Evolutionary conservation across 1,284 basidiomycete genomes (phyloP).

Genomic region (Puccinia triticina): DNA sequence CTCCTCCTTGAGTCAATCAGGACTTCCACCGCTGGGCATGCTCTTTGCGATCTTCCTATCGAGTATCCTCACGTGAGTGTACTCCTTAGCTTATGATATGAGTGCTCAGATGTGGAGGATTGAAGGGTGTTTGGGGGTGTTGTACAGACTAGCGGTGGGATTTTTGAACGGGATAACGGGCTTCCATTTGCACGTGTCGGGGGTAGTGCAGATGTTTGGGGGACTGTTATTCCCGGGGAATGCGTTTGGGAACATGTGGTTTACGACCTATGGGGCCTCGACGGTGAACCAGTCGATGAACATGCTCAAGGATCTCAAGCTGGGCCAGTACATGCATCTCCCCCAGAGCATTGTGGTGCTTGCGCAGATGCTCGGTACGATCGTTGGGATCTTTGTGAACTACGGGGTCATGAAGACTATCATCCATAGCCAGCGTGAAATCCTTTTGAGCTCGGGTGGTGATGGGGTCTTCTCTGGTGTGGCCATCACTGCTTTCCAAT

Average conservation of each 20-base stretch:
- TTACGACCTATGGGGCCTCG: slow-evolving; percentile 43
- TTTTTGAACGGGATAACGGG: slow-evolving; percentile 45
- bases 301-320: slow-evolving; percentile 50
- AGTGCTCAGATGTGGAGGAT: background rate
- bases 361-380: slow-evolving; percentile 39
- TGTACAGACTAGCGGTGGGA: slow-evolving; percentile 33
- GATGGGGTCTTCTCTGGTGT: slow-evolving; percentile 51
- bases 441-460: slow-evolving; percentile 31
- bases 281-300: slow-evolving; percentile 46
- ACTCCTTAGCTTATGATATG: background rate
- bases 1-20: slow-evolving; percentile 29
- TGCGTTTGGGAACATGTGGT: slow-evolving; percentile 50
- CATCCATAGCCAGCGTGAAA: slow-evolving; percentile 42
- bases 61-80: slow-evolving; percentile 41
- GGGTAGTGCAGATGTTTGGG: slow-evolving; percentile 50
- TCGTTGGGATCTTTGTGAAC: slow-evolving; percentile 41
- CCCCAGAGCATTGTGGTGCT: slow-evolving; percentile 22
- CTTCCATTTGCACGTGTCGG: slow-evolving; percentile 38
- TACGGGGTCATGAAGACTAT: slow-evolving; percentile 49
- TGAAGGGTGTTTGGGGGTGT: background rate
- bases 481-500: slow-evolving; percentile 23
- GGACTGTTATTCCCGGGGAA: slow-evolving; percentile 47
- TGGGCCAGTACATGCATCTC: slow-evolving; percentile 47
- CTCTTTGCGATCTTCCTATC: slow-evolving; percentile 37
- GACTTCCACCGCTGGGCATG: slow-evolving; percentile 22